These are phyloP conservation scores for Neofusicoccum parvum DNA, from an alignment of 2,329 filamentous ascomycete genomes.

Conservation along the genomic window DNA sequence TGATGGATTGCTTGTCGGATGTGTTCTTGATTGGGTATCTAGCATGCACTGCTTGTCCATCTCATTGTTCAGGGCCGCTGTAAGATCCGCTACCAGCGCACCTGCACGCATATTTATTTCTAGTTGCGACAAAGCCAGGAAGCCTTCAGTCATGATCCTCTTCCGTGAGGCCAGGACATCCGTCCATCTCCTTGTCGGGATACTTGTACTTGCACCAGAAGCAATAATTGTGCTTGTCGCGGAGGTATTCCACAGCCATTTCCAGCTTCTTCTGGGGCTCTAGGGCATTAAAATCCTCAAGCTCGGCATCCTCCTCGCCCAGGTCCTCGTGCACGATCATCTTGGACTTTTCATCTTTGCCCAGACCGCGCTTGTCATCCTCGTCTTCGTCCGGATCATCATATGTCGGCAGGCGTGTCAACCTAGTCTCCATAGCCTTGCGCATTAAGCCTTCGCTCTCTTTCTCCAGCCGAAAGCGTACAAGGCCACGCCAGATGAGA, in stretches of 20 bases:
- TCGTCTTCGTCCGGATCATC: slow-evolving; percentile 70
- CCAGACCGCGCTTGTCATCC: slow-evolving; percentile 71
- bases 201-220: slow-evolving; percentile 95
- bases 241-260: slow-evolving; percentile 68
- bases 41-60: not conserved
- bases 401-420: slow-evolving; percentile 65
- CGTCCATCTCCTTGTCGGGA: slow-evolving; percentile 73
- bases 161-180: slow-evolving; percentile 84
- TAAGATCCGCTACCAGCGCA: too few species aligned
- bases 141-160: slow-evolving; percentile 70
- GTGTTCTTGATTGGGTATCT: not conserved
- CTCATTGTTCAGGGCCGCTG: too few species aligned
- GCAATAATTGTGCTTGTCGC: slow-evolving; percentile 77
- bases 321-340: slow-evolving; percentile 66
- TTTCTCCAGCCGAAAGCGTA: slow-evolving; percentile 68
- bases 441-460: slow-evolving; percentile 69
- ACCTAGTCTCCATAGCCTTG: slow-evolving; percentile 66
- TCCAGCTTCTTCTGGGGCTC: slow-evolving; percentile 67
- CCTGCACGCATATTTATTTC: not conserved
- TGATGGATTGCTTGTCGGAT: not conserved
- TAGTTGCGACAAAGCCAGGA: too few species aligned
- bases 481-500: slow-evolving; percentile 76
- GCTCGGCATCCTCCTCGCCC: slow-evolving; percentile 77
- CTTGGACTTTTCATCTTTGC: slow-evolving; percentile 56
- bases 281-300: slow-evolving; percentile 77